These are phyloP conservation scores for Talaromyces islandicus DNA, from an alignment of 2,329 filamentous ascomycete genomes.

Conservation along the genomic window DNA sequence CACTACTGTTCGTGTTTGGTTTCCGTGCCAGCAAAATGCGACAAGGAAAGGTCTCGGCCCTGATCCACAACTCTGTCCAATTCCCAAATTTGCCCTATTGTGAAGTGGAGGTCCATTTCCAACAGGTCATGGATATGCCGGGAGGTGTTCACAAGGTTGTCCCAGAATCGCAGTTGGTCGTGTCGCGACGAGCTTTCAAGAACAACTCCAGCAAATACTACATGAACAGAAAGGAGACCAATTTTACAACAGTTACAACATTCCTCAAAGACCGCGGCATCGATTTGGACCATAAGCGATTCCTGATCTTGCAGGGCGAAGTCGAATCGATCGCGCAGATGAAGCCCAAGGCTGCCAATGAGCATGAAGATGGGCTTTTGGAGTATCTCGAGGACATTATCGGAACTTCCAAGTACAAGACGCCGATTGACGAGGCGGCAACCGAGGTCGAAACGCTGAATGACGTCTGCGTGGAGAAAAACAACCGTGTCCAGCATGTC, in stretches of 20 bases:
- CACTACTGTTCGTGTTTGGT: constrained; percentile 95
- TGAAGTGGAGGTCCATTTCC: constrained; percentile 94
- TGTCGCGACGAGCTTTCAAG: constrained; percentile 90
- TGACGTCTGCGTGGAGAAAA: constrained; percentile 93
- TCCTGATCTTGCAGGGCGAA: constrained; percentile 93
- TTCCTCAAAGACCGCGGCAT: constrained; percentile 82
- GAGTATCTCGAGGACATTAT: constrained; percentile 99
- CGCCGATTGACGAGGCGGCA: constrained; percentile 90
- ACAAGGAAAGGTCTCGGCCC: constrained; percentile 93
- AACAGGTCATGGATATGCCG: constrained; percentile 85
- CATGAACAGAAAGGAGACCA: constrained; percentile 83
- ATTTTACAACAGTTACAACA: constrained; percentile 85
- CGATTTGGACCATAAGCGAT: constrained; percentile 95
- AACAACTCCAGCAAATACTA: constrained; percentile 99
- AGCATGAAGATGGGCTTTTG: constrained; percentile 91
- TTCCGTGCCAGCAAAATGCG: constrained; percentile 99
- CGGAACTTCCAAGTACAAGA: constrained; percentile 96
- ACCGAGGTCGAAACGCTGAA: constrained; percentile 87
- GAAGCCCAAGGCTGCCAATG: constrained; percentile 92
- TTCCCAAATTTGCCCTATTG: constrained; percentile 81
- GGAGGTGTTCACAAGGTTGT: constrained; percentile 69
- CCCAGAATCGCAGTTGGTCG: constrained; percentile 75
- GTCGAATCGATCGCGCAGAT: constrained; percentile 99
- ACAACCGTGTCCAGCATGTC: constrained; percentile 88
- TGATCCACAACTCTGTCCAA: constrained; percentile 94